These are phyloP conservation scores for Cercospora canescens DNA, from an alignment of 2,329 filamentous ascomycete species.

Conservation along the genomic window DNA sequence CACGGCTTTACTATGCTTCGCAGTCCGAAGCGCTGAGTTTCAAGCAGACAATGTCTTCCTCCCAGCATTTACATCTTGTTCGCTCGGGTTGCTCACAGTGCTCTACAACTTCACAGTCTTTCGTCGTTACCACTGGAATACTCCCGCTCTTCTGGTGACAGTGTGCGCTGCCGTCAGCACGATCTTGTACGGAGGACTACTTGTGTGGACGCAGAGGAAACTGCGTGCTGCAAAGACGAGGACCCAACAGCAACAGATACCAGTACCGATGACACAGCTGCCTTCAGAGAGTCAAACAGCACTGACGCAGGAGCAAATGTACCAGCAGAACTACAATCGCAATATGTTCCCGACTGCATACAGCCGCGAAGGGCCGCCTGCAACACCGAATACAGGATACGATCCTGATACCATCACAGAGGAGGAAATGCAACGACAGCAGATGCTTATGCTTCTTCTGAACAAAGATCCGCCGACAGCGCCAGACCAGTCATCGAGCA, in stretches of 20 bases:
- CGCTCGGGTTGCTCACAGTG: slow-evolving; percentile 50
- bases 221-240: slow-evolving; percentile 35
- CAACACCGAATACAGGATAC: slow-evolving; percentile 28
- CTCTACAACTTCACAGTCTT: slow-evolving; percentile 50
- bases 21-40: slow-evolving; percentile 48
- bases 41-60: slow-evolving; percentile 51
- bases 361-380: slow-evolving; percentile 12
- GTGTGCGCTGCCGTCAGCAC: slow-evolving; percentile 41
- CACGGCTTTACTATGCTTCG: slow-evolving; percentile 50
- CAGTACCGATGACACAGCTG: slow-evolving; percentile 15
- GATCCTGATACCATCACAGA: slow-evolving; percentile 43
- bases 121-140: slow-evolving; percentile 43
- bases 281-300: slow-evolving; percentile 19
- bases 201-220: slow-evolving; percentile 45
- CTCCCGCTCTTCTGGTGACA: slow-evolving; percentile 45
- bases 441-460: slow-evolving; percentile 51
- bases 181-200: slow-evolving; percentile 43
- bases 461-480: slow-evolving; percentile 31
- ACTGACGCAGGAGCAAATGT: slow-evolving; percentile 38
- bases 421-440: slow-evolving; percentile 52
- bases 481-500: slow-evolving; percentile 39
- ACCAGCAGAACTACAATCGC: slow-evolving; percentile 46
- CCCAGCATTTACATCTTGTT: slow-evolving; percentile 45
- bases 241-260: slow-evolving; percentile 5
- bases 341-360: slow-evolving; percentile 48